Conservation (phyloP, 1,284 basidiomycete genomes). For the Phlebopus sp. region DNA sequence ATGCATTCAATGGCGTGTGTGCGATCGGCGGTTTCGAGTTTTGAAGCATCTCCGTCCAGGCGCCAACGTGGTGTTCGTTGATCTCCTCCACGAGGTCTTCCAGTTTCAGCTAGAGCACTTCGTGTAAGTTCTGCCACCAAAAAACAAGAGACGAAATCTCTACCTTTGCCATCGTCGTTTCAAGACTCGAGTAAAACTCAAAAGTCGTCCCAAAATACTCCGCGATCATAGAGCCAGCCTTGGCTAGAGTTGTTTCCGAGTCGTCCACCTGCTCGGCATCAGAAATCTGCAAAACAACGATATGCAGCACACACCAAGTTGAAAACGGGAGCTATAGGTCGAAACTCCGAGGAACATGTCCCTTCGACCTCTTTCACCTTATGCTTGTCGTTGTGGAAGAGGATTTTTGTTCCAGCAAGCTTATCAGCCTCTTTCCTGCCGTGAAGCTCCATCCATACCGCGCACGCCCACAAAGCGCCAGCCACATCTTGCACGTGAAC, state of each 20-base stretch:
- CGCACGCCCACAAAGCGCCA: constrained; percentile 71
- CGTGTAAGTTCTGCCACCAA: constrained; percentile 26
- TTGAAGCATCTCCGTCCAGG: constrained; percentile 83
- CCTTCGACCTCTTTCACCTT: constrained; percentile 62
- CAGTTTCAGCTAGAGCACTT: constrained; percentile 44
- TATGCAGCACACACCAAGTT: constrained; percentile 57
- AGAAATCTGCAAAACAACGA: neutral
- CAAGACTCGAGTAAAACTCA: constrained; percentile 78
- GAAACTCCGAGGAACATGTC: constrained; percentile 53
- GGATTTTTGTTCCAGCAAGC: constrained; percentile 52
- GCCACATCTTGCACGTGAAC: constrained; percentile 79
- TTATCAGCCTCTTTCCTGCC: constrained; percentile 63
- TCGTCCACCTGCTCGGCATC: constrained; percentile 64
- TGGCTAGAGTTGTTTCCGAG: constrained; percentile 71
- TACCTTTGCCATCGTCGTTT: constrained; percentile 69
- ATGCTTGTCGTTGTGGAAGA: constrained; percentile 71
- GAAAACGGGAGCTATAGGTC: constrained; percentile 73
- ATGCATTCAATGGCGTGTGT: constrained; percentile 77
- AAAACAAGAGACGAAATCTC: constrained; percentile 9
- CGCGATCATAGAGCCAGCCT: constrained; percentile 70
- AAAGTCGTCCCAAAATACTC: constrained; percentile 81
- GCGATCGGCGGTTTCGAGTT: constrained; percentile 72
- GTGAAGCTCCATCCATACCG: constrained; percentile 65
- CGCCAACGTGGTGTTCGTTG: constrained; percentile 83
- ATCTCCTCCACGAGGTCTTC: constrained; percentile 81